Evolutionary conservation across 176 grass and related monocot species (phyloP), one percentile per base, ranked within the genome.

Genomic region (Aechmea fasciata): DNA sequence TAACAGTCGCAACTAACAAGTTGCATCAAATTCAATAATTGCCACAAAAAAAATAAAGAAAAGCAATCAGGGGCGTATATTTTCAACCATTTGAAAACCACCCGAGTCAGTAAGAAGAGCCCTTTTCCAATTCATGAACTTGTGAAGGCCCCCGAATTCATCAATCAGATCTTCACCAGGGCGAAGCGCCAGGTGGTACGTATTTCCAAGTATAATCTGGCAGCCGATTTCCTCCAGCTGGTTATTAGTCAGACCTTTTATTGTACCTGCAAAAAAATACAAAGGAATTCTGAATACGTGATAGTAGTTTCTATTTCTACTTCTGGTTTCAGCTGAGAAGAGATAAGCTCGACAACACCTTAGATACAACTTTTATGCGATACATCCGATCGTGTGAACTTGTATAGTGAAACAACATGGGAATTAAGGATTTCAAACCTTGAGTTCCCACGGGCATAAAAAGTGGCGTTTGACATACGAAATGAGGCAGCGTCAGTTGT

Each of bases 371-470:
- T 61, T 61, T 61, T 41, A 6, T 10, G 55, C 20, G n/a, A 7
- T 57, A 55, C 12, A 9, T 52, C 50, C 57, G 63, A 3, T 25
- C 68, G 47, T 67, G 7, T 8, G 20, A 62, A 77, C 25, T 19
- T 69, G 47, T 72, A 62, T 53, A 51, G 50, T 51, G 63, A 49
- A 70, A 48, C 5, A 72, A 75, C 51, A 26, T 11, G 23, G 49
- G 17, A 14, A 79, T 52, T 54, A 51, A 41, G 79, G 63, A 20
- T 49, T 13, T 11, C 49, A 50, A 74, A 95, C 93, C 93, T 97
- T 97, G 93, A 68, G 93, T 97, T 66, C 93, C 93, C 67, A 97
- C 93, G 51, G 93, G 93, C 93, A 97, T 97, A 83, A 97, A 97
- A 67, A 97, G 82, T 72, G 93, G 89, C 28, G 89, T 92, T 81